A percentile compares a stretch with the other conserved stretches of the same genome.
Conservation (phyloP, 2,329 filamentous ascomycete genomes). For the Exophiala bonariae region DNA sequence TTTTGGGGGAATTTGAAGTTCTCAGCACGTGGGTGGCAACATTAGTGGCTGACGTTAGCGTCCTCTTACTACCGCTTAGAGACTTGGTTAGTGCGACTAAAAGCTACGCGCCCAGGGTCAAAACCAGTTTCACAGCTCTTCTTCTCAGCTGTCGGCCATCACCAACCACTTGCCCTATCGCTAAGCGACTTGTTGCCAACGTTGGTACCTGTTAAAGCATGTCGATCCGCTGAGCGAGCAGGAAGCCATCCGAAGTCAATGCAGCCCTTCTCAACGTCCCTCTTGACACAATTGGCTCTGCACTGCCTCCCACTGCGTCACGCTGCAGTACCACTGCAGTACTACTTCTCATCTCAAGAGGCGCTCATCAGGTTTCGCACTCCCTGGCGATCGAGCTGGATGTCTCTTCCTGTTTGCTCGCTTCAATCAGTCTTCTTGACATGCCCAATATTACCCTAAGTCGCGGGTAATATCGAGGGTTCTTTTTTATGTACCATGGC, state of each 20-base stretch:
- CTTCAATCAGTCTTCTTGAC: neutral
- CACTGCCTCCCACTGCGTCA: constrained; percentile 8
- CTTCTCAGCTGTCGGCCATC: constrained; percentile 6
- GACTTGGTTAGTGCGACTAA: no score
- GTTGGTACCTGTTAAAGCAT: neutral
- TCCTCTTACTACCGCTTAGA: neutral
- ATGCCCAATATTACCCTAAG: neutral
- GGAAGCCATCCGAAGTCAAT: constrained; percentile 1
- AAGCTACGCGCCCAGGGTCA: constrained; percentile 1
- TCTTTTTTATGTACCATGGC: neutral
- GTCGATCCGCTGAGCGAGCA: constrained; percentile 8
- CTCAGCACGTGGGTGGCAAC: neutral
- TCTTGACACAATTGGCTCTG: constrained; percentile 1
- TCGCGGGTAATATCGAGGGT: no score
- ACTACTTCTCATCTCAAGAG: neutral
- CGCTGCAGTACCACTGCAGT: constrained; percentile 1
- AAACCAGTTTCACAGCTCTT: constrained; percentile 7
- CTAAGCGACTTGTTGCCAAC: constrained; percentile 9
- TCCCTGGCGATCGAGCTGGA: neutral
- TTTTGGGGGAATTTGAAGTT: neutral
- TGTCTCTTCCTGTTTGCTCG: neutral
- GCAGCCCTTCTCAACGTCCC: neutral
- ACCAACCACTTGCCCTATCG: constrained; percentile 15
- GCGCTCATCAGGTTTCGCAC: constrained; percentile 1
- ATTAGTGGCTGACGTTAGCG: neutral